Conservation (phyloP, 2,329 filamentous ascomycete species). For the Alternaria sp. region DNA sequence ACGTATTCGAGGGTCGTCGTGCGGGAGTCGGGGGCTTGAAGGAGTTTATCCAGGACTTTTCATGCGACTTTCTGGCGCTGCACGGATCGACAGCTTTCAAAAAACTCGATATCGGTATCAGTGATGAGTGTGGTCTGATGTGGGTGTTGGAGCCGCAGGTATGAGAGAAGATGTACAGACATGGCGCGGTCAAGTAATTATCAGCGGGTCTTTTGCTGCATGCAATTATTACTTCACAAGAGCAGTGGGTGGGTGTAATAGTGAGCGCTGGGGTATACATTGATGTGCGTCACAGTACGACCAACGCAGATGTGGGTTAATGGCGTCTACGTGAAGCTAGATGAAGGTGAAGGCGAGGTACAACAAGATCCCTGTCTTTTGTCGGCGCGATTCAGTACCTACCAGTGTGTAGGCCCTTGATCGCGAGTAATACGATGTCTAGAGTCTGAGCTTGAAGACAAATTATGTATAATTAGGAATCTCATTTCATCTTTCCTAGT, state of each 20-base stretch:
- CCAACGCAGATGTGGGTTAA: neutral
- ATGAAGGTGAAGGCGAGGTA: neutral
- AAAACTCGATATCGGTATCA: neutral
- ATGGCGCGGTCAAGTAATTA: neutral
- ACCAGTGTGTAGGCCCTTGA: neutral
- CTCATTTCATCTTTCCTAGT: neutral
- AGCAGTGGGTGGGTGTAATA: neutral
- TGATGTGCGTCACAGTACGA: neutral
- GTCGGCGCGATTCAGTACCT: neutral
- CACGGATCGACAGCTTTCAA: neutral
- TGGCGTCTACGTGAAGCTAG: neutral
- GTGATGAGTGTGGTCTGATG: neutral
- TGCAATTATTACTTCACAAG: neutral
- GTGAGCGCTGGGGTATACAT: neutral
- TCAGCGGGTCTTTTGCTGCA: neutral
- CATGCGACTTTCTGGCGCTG: neutral
- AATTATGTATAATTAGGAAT: neutral
- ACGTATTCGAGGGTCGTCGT: neutral
- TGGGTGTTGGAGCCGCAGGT: neutral
- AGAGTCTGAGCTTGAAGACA: neutral
- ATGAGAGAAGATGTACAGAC: neutral
- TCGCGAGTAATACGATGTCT: neutral
- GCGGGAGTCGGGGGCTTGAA: neutral
- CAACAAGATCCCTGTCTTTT: neutral
- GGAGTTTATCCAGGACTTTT: neutral